Evolutionary conservation across 2,329 filamentous ascomycete genomes (phyloP), one percentile per base, ranked within the genome.

Genomic region (Fusarium ambrosium): DNA sequence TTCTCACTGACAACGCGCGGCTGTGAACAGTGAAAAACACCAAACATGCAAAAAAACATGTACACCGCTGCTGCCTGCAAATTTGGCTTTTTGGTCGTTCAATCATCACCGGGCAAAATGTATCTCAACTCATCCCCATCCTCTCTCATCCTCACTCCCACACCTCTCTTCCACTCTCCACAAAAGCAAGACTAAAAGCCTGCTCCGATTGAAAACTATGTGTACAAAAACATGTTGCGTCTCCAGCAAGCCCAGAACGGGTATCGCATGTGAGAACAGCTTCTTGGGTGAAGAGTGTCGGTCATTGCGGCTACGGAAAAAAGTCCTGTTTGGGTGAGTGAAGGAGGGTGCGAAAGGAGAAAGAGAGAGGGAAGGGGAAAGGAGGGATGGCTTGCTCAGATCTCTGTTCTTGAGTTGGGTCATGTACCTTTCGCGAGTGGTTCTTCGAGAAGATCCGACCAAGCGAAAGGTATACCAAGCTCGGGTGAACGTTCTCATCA

Each of bases 151-250:
- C 68, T 29, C 61, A 36, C 22, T 9, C 53, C 39, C 51, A 16
- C 24, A 43, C 20, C 39, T 53, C 48, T 32, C 8, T 14, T 51
- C 55, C 39, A 32, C 51, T 34, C 32, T 34, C 32, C 48, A 3
- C 53, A 66, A 43, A 43, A n/a, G 22, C 48, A 62, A 67, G 45
- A 64, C 72, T 34, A 53, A 84, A 53, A 84, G 82, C 82, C 82
- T 84, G 84, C 86, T 88, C 86, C 82, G 86, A 86, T 88, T 88
- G 86, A 87, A 88, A 88, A 88, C 86, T 87, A 88, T 85, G 76
- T 34, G 62, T 68, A 75, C 75, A 79, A 79, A 79, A 81, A 85
- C 79, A 82, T 71, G 66, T 79, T 79, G 76, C 77, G 60, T 53
- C 68, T 71, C 72, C 72, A 2, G 37, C 16, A 58, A 64, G 22